phyloP scores from a whole-genome alignment of 345 rosid species.

The Capsella bursapastoris region DNA sequence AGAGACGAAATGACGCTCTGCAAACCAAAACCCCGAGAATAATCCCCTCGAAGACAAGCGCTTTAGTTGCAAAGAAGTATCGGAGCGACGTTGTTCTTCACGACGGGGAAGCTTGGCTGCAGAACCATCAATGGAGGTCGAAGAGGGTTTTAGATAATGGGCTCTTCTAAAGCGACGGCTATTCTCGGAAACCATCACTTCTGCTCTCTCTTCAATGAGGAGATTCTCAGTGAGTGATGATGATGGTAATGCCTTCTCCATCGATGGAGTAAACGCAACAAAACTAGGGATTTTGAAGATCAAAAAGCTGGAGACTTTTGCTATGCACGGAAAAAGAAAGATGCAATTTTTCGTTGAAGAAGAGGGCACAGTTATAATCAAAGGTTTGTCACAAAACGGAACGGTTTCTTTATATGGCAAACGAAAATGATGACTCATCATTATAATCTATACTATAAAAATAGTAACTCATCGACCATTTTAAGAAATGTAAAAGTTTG shows the following conservation, averaged over 20 bases:
- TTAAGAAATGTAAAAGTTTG: too few species aligned
- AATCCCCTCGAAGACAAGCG: background rate
- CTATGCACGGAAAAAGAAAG: background rate
- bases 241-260: background rate
- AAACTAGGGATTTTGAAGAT: too few species aligned
- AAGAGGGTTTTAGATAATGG: background rate
- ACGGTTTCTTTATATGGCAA: too few species aligned
- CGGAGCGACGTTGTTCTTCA: background rate
- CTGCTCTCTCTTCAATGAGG: background rate
- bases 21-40: background rate
- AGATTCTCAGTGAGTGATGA: background rate
- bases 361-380: too few species aligned
- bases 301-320: too few species aligned
- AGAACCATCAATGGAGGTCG: background rate
- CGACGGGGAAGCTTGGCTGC: background rate
- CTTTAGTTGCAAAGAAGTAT: background rate
- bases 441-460: too few species aligned
- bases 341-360: background rate
- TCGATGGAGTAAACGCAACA: background rate
- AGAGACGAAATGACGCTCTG: background rate
- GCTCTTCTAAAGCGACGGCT: background rate
- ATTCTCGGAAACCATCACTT: background rate
- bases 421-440: too few species aligned
- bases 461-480: too few species aligned
- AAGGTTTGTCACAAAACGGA: too few species aligned